Conservation (phyloP, 2,329 filamentous ascomycete genomes). For the Ophiosphaerella herpotricha region DNA sequence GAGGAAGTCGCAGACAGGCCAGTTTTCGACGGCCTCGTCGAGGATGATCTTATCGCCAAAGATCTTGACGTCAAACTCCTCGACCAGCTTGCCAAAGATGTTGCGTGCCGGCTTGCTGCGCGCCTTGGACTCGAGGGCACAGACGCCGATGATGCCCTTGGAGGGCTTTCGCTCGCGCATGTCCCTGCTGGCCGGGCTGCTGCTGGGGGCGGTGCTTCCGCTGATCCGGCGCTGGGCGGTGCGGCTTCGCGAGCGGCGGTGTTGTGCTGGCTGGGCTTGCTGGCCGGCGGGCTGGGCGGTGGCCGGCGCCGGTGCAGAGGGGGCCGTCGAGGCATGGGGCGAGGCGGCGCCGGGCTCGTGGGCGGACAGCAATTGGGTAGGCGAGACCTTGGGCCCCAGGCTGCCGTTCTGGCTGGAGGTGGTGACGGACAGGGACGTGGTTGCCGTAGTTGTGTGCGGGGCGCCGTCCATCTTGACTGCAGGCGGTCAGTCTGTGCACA, state of each 20-base stretch:
- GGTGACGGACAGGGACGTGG: slow-evolving; percentile 50
- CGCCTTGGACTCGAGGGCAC: slow-evolving; percentile 92
- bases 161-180: slow-evolving; percentile 57
- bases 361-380: slow-evolving; percentile 42
- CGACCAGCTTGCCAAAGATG: slow-evolving; percentile 89
- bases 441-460: slow-evolving; percentile 48
- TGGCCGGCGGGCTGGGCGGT: slow-evolving; percentile 21
- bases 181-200: slow-evolving; percentile 71
- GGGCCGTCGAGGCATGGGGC: slow-evolving; percentile 8
- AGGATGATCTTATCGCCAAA: slow-evolving; percentile 99
- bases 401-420: slow-evolving; percentile 51
- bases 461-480: slow-evolving; percentile 35
- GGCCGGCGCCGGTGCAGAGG: slow-evolving; percentile 15
- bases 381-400: slow-evolving; percentile 45
- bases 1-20: slow-evolving; percentile 93
- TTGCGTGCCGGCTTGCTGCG: slow-evolving; percentile 96
- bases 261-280: slow-evolving; percentile 15
- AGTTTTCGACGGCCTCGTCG: slow-evolving; percentile 94
- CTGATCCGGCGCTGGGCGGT: slow-evolving; percentile 76
- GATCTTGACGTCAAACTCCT: slow-evolving; percentile 94
- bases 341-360: slow-evolving; percentile 29
- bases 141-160: slow-evolving; percentile 81
- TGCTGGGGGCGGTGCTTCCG: slow-evolving; percentile 80
- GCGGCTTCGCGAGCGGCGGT: slow-evolving; percentile 45
- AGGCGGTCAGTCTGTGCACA: slow-evolving; percentile 13